Conservation (phyloP, 108 stramenopile genomes). For the Nitzschia sp. region DNA sequence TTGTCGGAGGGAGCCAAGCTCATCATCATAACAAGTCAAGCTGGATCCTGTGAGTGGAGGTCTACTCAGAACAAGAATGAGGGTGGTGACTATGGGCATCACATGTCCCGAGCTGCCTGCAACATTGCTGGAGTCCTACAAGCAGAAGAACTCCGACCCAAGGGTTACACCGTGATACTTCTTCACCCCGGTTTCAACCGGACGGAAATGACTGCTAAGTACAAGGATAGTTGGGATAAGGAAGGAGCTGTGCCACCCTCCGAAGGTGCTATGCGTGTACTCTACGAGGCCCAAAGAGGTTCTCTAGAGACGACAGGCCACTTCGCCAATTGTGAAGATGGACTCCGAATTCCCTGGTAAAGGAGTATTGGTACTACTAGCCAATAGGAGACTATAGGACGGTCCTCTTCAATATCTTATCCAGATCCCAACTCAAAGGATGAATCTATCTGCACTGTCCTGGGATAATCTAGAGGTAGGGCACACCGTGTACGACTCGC, state of each 20-base stretch:
- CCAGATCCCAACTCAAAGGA: no score
- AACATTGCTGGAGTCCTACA: constrained; percentile 84
- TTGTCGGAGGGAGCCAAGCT: constrained; percentile 77
- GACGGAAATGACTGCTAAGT: constrained; percentile 90
- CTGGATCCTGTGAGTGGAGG: constrained; percentile 84
- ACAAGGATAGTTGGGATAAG: constrained; percentile 84
- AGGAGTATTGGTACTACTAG: no score
- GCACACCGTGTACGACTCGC: no score
- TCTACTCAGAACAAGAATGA: constrained; percentile 71
- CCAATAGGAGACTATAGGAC: no score
- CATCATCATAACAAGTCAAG: constrained; percentile 87
- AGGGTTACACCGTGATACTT: constrained; percentile 74
- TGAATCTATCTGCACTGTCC: no score
- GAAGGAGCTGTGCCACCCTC: constrained; percentile 83
- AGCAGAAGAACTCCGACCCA: constrained; percentile 76
- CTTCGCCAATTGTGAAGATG: constrained; percentile 89
- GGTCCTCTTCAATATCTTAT: no score
- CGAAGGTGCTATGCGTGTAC: constrained; percentile 80
- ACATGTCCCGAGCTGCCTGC: constrained; percentile 90
- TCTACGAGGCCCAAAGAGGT: constrained; percentile 69
- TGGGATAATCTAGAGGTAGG: no score
- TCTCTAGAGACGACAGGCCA: constrained; percentile 67
- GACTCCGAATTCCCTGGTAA: constrained; percentile 84
- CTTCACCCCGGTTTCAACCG: constrained; percentile 93
- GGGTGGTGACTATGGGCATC: constrained; percentile 89